phyloP scores from a whole-genome alignment of 2,329 filamentous ascomycete species.

The Xylariaceae sp. region DNA sequence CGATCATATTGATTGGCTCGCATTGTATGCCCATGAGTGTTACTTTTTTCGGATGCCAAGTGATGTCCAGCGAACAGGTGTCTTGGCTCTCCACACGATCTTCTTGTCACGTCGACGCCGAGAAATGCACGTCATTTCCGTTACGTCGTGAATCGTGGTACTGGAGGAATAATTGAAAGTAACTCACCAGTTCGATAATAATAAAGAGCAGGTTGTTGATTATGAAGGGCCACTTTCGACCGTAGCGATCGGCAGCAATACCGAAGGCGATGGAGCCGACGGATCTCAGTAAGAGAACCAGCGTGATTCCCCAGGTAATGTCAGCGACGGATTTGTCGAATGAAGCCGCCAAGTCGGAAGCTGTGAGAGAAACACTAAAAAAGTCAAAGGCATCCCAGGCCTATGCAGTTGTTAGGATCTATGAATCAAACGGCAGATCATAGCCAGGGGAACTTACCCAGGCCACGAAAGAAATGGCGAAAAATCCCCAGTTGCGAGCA shows the following conservation, averaged over 20 bases:
- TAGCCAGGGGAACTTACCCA: conserved; percentile 40
- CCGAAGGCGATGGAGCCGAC: conserved; percentile 51
- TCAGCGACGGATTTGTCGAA: conserved; percentile 52
- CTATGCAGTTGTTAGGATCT: conserved; percentile 30
- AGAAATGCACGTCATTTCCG: conserved; percentile 1
- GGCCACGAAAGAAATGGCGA: conserved; percentile 49
- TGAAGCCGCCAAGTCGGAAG: conserved; percentile 46
- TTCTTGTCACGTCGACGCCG: neutral
- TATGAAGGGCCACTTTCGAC: conserved; percentile 67
- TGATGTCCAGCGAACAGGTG: conserved; percentile 23
- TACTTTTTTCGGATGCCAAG: conserved; percentile 10
- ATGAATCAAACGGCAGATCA: conserved; percentile 9
- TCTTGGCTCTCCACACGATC: neutral
- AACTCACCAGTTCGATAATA: conserved; percentile 60
- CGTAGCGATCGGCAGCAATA: conserved; percentile 51
- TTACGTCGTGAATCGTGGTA: conserved; percentile 4
- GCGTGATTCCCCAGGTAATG: conserved; percentile 60
- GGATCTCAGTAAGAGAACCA: conserved; percentile 57
- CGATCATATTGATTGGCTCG: neutral
- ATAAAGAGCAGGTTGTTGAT: conserved; percentile 70
- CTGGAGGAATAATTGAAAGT: neutral
- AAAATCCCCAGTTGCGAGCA: conserved; percentile 50
- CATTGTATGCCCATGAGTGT: neutral
- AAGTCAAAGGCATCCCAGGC: conserved; percentile 63
- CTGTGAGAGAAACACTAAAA: conserved; percentile 58